Evolutionary conservation across 169 alveolate genomes (phyloP).

Genomic region (Plasmodium gonderi): DNA sequence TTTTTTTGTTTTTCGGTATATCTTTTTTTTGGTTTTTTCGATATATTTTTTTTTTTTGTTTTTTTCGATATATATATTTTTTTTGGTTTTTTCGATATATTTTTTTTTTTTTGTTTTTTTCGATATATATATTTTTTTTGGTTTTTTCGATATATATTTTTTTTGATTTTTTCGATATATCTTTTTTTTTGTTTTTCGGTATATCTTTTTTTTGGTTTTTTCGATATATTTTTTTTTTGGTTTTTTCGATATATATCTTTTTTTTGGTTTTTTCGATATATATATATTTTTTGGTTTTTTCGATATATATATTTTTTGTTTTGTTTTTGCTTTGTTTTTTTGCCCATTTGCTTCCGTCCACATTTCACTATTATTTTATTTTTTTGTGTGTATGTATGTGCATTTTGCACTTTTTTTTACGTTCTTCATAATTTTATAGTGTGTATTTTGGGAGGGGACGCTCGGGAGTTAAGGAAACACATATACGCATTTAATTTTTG

Average conservation of each 20-base stretch:
- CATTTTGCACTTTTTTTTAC: background rate
- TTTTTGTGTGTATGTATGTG: background rate
- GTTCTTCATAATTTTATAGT: background rate
- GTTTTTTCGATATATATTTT: no score
- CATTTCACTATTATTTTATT: background rate
- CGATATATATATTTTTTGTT: background rate
- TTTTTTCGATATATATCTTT: no score
- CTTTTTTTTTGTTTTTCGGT: no score
- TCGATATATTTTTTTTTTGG: no score
- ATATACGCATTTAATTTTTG: background rate
- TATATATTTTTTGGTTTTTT: background rate
- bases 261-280: no score
- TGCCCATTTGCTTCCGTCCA: no score
- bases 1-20: background rate
- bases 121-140: no score
- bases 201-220: no score
- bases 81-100: no score
- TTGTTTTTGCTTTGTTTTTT: no score
- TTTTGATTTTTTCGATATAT: no score
- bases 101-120: no score
- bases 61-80: background rate
- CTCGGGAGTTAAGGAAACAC: background rate
- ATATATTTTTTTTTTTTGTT: background rate
- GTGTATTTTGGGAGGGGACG: background rate
- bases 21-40: background rate